Evolutionary conservation across 345 rosid genomes (phyloP).

Genomic region (Diplotaxis tenuifolia): DNA sequence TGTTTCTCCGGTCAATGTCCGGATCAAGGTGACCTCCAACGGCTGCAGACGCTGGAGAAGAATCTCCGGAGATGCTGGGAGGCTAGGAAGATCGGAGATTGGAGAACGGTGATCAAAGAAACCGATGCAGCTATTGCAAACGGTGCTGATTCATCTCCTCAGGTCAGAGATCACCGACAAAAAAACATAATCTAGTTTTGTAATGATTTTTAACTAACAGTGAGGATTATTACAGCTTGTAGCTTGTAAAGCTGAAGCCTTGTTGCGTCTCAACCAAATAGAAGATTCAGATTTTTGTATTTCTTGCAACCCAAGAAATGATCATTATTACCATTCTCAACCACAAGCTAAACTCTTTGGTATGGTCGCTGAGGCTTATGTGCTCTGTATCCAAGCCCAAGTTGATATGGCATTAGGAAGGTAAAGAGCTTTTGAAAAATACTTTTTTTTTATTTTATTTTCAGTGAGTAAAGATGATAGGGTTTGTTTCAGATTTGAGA

Average conservation of each 20-base stretch:
- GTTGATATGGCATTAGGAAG: conserved; percentile 94
- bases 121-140: conserved; percentile 67
- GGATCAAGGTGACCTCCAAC: conserved; percentile 66
- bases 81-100: conserved; percentile 74
- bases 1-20: conserved; percentile 60
- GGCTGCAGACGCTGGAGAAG: conserved; percentile 73
- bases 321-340: neutral
- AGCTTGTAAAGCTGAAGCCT: conserved; percentile 87
- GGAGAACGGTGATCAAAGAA: conserved; percentile 68
- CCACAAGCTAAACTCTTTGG: conserved; percentile 47
- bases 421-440: conserved; percentile 53
- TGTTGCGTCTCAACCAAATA: conserved; percentile 70
- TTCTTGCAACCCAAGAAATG: conserved; percentile 47
- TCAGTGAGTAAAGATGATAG: conserved; percentile 41
- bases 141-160: conserved; percentile 81
- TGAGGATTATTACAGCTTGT: conserved; percentile 54
- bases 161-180: conserved; percentile 45
- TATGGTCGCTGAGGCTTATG: conserved; percentile 74
- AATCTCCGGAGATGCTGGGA: conserved; percentile 64
- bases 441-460: conserved; percentile 24
- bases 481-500: conserved; percentile 86
- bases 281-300: conserved; percentile 66
- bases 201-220: conserved; percentile 15
- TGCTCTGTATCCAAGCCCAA: conserved; percentile 67
- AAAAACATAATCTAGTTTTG: neutral